Evolutionary conservation across 306 rosid genomes (phyloP).

Genomic region (Glycine soja): DNA sequence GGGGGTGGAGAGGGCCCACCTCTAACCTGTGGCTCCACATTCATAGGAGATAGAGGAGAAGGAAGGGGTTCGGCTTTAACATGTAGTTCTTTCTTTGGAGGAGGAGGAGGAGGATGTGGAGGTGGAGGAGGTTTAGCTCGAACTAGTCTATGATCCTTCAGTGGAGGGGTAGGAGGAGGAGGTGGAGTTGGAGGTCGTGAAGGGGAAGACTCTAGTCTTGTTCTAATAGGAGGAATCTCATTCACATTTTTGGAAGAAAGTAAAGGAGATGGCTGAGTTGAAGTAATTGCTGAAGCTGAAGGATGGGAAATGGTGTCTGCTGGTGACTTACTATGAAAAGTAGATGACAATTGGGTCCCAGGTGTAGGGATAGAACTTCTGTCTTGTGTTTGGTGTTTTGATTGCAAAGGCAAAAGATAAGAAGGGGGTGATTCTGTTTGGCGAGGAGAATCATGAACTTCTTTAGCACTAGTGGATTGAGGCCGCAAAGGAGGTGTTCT

Average conservation of each 20-base stretch:
- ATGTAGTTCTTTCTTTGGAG: constrained; percentile 43
- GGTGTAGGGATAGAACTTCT: constrained; percentile 48
- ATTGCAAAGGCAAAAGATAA: constrained; percentile 44
- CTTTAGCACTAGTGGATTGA: constrained; percentile 35
- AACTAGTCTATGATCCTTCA: constrained; percentile 42
- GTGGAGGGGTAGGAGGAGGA: constrained; percentile 55
- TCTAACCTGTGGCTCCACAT: constrained; percentile 26
- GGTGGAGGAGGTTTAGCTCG: constrained; percentile 48
- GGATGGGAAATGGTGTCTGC: constrained; percentile 36
- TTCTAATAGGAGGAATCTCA: constrained; percentile 49
- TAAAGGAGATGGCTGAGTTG: constrained; percentile 45
- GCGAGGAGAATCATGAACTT: constrained; percentile 52
- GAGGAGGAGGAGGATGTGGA: constrained; percentile 52
- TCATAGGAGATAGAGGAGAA: constrained; percentile 38
- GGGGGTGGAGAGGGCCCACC: constrained; percentile 37
- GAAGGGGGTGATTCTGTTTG: constrained; percentile 40
- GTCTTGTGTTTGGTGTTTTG: constrained; percentile 45
- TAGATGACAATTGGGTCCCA: constrained; percentile 49
- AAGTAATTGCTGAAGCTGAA: constrained; percentile 44
- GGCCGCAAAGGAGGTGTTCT: constrained; percentile 56
- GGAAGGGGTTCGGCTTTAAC: constrained; percentile 24
- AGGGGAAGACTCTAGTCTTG: constrained; percentile 42
- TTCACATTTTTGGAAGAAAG: constrained; percentile 44
- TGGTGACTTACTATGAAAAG: constrained; percentile 37
- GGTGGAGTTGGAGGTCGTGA: constrained; percentile 56